phyloP scores from a whole-genome alignment of 2,329 filamentous ascomycete genomes.

The Diaporthe destruens region DNA sequence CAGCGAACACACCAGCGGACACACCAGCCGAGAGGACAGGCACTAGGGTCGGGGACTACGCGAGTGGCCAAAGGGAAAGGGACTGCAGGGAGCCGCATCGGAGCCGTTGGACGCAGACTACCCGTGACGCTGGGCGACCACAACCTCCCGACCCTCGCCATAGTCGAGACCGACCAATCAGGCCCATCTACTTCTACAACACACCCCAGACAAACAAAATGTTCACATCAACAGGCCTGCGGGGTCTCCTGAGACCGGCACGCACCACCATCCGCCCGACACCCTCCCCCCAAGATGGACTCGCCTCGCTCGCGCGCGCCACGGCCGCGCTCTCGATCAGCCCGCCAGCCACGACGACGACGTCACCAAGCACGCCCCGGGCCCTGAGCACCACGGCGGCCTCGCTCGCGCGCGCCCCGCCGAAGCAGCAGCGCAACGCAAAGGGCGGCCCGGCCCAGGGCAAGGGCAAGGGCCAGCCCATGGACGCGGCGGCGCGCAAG shows the following conservation, averaged over 20 bases:
- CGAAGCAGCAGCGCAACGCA: slow-evolving; percentile 68
- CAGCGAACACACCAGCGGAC: neutral
- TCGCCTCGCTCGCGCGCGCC: neutral
- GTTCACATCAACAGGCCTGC: slow-evolving; percentile 28
- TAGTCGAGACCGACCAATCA: neutral
- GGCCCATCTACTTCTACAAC: neutral
- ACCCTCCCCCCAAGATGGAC: neutral
- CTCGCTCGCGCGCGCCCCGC: slow-evolving; percentile 51
- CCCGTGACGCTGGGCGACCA: neutral
- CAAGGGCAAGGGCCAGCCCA: slow-evolving; percentile 28
- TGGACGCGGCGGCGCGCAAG: slow-evolving; percentile 38
- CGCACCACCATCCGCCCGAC: slow-evolving; percentile 21
- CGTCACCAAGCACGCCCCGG: neutral
- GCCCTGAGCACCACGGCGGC: slow-evolving; percentile 35
- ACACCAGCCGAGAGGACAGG: neutral
- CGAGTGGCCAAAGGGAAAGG: neutral
- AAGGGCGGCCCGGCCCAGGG: slow-evolving; percentile 42
- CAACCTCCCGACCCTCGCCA: neutral
- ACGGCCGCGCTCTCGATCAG: slow-evolving; percentile 13
- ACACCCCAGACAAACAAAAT: neutral
- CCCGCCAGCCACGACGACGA: neutral
- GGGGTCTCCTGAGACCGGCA: slow-evolving; percentile 35
- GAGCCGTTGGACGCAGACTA: neutral
- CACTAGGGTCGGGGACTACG: neutral
- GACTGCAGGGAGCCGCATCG: neutral